These are phyloP conservation scores for Silybum marianum DNA, from an alignment of 129 eudicot species.

Conservation along the genomic window DNA sequence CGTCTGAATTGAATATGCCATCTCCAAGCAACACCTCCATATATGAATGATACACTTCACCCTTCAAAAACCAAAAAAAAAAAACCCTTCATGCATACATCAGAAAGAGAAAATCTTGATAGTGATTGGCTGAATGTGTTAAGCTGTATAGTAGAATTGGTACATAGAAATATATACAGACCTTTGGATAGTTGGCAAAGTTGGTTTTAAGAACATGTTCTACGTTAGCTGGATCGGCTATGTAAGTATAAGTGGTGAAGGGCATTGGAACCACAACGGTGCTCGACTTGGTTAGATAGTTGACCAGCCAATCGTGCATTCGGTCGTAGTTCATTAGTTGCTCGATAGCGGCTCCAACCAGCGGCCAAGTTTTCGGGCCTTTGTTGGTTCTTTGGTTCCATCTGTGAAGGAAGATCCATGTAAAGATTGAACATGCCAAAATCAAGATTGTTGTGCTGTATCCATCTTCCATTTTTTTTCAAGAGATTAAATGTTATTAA, in stretches of 20 bases:
- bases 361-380: slow-evolving; percentile 51
- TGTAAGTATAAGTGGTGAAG: slow-evolving; percentile 56
- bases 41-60: slow-evolving; percentile 89
- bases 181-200: slow-evolving; percentile 92
- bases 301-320: slow-evolving; percentile 66
- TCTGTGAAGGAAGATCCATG: slow-evolving; percentile 60
- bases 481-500: background rate
- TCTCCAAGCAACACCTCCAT: slow-evolving; percentile 98
- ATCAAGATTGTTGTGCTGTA: background rate
- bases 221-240: slow-evolving; percentile 64
- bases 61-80: slow-evolving; percentile 45
- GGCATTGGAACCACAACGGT: slow-evolving; percentile 84
- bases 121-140: background rate
- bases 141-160: background rate
- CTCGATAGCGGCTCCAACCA: slow-evolving; percentile 63
- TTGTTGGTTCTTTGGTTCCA: background rate
- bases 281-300: slow-evolving; percentile 56
- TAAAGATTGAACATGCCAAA: slow-evolving; percentile 15
- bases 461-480: background rate
- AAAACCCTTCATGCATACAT: slow-evolving; percentile 1
- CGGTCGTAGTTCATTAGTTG: slow-evolving; percentile 40
- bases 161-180: slow-evolving; percentile 12
- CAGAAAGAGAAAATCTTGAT: background rate
- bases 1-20: slow-evolving; percentile 95
- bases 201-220: slow-evolving; percentile 72